Percentiles rank a stretch among this genome's conserved stretches.
Evolutionary conservation across 345 rosid genomes (phyloP).

Genomic region (Ceriops decandra): DNA sequence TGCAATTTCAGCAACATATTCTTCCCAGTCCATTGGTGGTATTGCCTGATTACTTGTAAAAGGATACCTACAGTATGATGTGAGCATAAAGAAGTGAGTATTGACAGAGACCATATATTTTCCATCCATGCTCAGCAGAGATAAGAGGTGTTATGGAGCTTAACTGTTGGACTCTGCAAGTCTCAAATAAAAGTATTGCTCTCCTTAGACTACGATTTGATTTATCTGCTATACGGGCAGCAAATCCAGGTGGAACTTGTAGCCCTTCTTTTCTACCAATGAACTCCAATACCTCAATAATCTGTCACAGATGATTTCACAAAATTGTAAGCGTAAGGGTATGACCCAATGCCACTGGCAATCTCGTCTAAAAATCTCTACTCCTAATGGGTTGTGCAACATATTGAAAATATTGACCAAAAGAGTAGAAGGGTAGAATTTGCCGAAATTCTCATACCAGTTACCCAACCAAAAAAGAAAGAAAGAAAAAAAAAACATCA

Average conservation of each 20-base stretch:
- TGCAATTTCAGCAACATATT: conserved; percentile 78
- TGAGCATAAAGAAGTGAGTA: conserved; percentile 5
- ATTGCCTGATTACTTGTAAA: conserved; percentile 67
- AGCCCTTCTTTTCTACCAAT: conserved; percentile 81
- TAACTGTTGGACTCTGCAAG: conserved; percentile 88
- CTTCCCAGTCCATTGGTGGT: conserved; percentile 96
- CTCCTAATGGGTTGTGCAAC: background rate
- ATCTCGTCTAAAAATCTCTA: background rate
- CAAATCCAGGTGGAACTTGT: conserved; percentile 79
- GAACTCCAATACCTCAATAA: conserved; percentile 72
- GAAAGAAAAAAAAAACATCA: background rate
- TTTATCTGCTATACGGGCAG: conserved; percentile 76
- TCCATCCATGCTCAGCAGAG: conserved; percentile 5
- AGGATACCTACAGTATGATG: conserved; percentile 53
- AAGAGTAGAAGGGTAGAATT: background rate
- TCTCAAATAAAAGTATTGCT: conserved; percentile 80
- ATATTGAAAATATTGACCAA: conserved; percentile 3
- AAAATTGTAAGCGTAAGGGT: background rate
- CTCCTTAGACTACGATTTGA: conserved; percentile 83
- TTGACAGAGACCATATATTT: conserved; percentile 3
- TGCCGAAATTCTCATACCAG: background rate
- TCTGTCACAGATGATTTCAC: conserved; percentile 38
- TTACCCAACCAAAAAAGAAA: background rate
- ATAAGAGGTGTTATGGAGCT: conserved; percentile 18
- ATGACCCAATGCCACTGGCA: background rate